Evolutionary conservation across 352 stramenopile species (phyloP).

Genomic region (Pythium phragmiticola): DNA sequence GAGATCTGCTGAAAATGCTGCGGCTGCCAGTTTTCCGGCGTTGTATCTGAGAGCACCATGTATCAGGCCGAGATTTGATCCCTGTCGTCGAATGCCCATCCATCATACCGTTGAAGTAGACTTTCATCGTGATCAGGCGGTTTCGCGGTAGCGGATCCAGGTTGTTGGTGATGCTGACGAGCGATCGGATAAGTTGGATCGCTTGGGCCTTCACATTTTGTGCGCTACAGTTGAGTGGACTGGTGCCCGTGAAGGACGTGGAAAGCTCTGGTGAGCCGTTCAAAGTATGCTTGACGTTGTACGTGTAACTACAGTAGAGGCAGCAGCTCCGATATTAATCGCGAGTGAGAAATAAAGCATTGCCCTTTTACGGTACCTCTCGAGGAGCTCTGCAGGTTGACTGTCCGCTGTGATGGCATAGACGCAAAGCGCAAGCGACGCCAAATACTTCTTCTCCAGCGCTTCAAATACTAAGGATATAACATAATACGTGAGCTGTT

Average conservation of each 20-base stretch:
- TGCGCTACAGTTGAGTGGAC: conserved; percentile 29
- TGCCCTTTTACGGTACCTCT: conserved; percentile 25
- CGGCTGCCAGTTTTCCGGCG: conserved; percentile 35
- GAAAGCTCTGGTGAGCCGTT: conserved; percentile 27
- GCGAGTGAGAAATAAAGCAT: neutral
- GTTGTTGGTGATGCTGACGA: conserved; percentile 45
- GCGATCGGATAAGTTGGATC: conserved; percentile 44
- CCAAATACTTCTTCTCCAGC: conserved; percentile 40
- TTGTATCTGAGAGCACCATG: conserved; percentile 9
- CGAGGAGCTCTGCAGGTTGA: conserved; percentile 32
- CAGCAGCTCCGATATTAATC: neutral
- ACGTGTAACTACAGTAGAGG: conserved; percentile 33
- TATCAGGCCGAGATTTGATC: neutral
- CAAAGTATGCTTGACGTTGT: conserved; percentile 29
- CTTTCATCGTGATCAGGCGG: conserved; percentile 44
- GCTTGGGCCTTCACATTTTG: conserved; percentile 43
- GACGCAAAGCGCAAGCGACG: conserved; percentile 35
- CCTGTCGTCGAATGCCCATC: neutral
- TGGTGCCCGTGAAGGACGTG: conserved; percentile 32
- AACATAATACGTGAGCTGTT: neutral
- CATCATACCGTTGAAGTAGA: conserved; percentile 37
- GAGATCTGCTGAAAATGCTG: conserved; percentile 31
- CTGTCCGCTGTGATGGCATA: conserved; percentile 27
- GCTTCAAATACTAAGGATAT: conserved; percentile 34
- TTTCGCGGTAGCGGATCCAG: conserved; percentile 36